Evolutionary conservation across 192 early-diverging fungal species (phyloP), one percentile per base, ranked within the genome.

Genomic region (Backusella morwellensis): DNA sequence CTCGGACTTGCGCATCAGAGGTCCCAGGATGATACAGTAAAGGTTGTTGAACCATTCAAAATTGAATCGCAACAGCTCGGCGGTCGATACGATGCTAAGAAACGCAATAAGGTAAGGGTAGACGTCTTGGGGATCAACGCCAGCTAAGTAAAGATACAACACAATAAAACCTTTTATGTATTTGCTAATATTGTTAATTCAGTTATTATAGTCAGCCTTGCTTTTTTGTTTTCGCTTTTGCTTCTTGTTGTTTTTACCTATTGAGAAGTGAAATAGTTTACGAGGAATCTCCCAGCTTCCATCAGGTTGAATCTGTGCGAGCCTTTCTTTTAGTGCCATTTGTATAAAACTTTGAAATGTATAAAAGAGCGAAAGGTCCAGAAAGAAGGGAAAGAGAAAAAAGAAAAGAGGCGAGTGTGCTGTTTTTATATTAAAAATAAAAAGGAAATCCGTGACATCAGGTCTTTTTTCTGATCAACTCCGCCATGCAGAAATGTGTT

Each of bases 211-310:
- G 47, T 50, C 47, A 50, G 47, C 47, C 17, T 50, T 50, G 47
- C 17, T 50, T 50, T 50, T 50, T 14, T 44, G 47, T 50, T 50
- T 50, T 50, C 17, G 17, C 47, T 19, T 4, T 50, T 50, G 47
- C 17, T 50, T 6, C 6, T 50, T 50, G 42, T 50, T 50, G 4
- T 32, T 1, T 38, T 67, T 80, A 86, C 85, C 85, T 44, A 86
- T 85, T 19, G 83, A 79, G 54, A 82, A 83, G 56, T 86, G 85
- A 47, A 85, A 81, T 12, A 74, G 11, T 71, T 86, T 86, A 38
- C 85, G 68, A 23, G 85, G 81, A 19, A 86, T 66, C 66, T 86
- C 85, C 79, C 81, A 84, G 29, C 77, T 75, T 21, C 81, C 78
- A 72, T 69, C 73, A 6, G 76, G 69, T 50, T 80, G 82, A 66